Evolutionary conservation across 345 rosid species (phyloP), one percentile per base, ranked within the genome.

Genomic region (Toxicodendron radicans): DNA sequence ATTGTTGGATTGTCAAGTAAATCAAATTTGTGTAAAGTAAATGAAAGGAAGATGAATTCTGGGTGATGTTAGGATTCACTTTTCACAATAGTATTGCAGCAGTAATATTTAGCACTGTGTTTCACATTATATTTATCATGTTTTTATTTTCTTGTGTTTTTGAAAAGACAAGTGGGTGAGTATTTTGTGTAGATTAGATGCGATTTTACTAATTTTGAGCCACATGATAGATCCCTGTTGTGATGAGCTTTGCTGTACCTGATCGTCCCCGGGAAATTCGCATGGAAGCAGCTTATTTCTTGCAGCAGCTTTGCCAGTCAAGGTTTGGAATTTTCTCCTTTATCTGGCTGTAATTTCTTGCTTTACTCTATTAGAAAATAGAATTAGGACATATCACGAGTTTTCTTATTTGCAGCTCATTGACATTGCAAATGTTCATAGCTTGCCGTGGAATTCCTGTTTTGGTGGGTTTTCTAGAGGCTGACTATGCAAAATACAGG

Each of bases 351-450:
- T 60, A 17, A 51, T 70, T 70, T 30, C 51, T 9, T 59, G 30
- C 24, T 32, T 71, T 16, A 0, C 48, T 79, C 46, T 49, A 10
- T 24, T 48, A 4, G 9, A 63, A 70, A 62, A 65, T 52, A 66
- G 73, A 43, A 79, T 77, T 59, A 57, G 67, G 73, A 73, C 49
- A 84, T 78, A 86, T 23, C 61, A n/a, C 73, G 52, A 70, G 59
- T 54, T 74, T 58, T 71, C 70, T 80, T 84, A 76, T 73, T 48
- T 79, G 73, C 93, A 96, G 99, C 86, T 82, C 92, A 35, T 86
- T 93, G 80, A 93, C 99, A n/a, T 75, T 96, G 86, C 99, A 96
- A 87, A 96, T 93, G 99, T 92, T 96, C 84, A 84, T 96, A 86
- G 91, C 98, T 79, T 93, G 97, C 83, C 85, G 91, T 54, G 99